Base-by-base conservation (phyloP, 2,329 filamentous ascomycete species). In the Aspergillus vadensis region DNA sequence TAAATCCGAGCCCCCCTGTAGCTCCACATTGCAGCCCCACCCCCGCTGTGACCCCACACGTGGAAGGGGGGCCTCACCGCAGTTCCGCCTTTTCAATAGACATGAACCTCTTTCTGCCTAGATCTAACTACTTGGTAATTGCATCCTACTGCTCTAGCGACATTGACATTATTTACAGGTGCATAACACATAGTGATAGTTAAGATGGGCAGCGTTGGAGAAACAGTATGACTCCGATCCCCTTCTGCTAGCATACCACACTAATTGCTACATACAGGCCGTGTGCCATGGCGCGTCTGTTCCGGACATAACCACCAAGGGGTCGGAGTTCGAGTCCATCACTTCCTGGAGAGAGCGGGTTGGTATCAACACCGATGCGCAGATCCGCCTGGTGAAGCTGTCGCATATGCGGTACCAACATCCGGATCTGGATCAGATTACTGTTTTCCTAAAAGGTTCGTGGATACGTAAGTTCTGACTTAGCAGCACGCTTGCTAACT, bases 381-480 rank as follows among this genome's bases (percentile, higher is more conserved):
- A 83, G 63, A 77, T 85, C 64, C 78, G 78, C 57, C 69, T 85
- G 19, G 77, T 77, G 12, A 81, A 80, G 60, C 62, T 85, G 3
- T 75, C 76, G 4, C 82, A 85, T 63, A 83, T 84, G 82, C 78
- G 82, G 1, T 85, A 85, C 64, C 82, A 83, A 59, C 82, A 85
- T 63, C 79, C 81, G 0, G 77, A 84, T 59, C 70, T 85, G 4
- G 72, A 76, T 21, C 70, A 77, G 58, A 83, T 83, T 48, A 82
- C 79, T 5, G 54, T 36, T 1, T 69, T 69, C 19, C 58, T 68
- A 1, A 47, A 64, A 30, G 65, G 67, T 67, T 38, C 19, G 44
- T 32, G 23, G 15, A 5, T 15, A 3, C 6, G 2, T 25, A 8
- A 25, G 25, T 25, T 25, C 25, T 6, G 25, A 25, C 25, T 25